Base-by-base conservation (phyloP, 2,329 filamentous ascomycete species). In the Pochonia chlamydosporia region DNA sequence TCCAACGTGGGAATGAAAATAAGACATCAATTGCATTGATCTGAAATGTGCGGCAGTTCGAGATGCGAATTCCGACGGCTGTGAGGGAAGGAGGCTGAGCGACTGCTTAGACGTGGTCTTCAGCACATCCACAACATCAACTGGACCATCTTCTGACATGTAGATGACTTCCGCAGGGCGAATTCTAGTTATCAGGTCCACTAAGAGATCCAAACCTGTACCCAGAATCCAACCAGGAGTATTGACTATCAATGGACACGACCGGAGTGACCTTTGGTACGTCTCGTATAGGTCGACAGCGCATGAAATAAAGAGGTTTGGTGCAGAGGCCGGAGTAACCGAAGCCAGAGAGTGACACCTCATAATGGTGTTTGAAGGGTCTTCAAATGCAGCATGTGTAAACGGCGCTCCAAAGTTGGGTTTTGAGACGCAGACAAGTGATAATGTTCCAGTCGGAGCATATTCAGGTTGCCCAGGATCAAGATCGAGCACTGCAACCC, bases 401-500 rank as follows among this genome's bases (percentile, higher is more conserved):
- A 87, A 91, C 0, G 85, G 73, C 1, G 85, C 78, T 0, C 81
- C 76, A 5, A 91, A 67, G 43, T 88, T 82, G 0, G 83, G 79
- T 25, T 73, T 64, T 1, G 68, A 71, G 10, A 90, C 65, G 24
- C 78, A 72, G 13, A 84, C 69, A 4, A 92, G 76, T 2, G 86
- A 87, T 18, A 92, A 59, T 13, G 85, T 81, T 1, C 87, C 87
- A 1, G 83, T 78, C 1, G 83, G 75, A 0, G 78, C 79, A 60
- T 85, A 90, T 59, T 91, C 87, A 3, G 87, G 85, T 57, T 90
- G 87, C 0, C 83, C 84, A 1, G 86, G 85, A 59, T 93, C 87
- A 9, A 92, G 71, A 55, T 93, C 88, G 6, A 93, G 72, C n/a
- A 85, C 69, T 46, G 73, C 75, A 23, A 85, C 69, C 14, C 60